phyloP scores from a whole-genome alignment of 192 early-diverging fungal genomes.

The Ambispora gerdemannii region DNA sequence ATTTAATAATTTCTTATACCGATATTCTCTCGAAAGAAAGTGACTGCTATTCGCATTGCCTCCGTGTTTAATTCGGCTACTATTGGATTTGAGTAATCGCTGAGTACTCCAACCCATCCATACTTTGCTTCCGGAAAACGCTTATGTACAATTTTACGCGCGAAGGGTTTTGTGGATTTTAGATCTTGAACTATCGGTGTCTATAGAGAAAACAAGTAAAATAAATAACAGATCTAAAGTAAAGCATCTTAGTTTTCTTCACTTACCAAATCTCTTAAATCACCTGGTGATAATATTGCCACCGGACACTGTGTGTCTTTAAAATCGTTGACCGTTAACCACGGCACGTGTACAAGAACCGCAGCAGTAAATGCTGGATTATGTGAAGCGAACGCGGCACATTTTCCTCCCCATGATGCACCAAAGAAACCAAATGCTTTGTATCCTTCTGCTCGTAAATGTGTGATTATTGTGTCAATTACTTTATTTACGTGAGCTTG shows the following conservation, averaged over 20 bases:
- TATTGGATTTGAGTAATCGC: not conserved
- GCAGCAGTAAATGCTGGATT: not conserved
- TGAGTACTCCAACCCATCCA: not conserved
- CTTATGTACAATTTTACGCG: not conserved
- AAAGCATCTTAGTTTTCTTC: not conserved
- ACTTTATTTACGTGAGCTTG: not conserved
- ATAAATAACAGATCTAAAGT: not conserved
- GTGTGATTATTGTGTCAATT: not conserved
- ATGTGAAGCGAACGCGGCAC: not conserved
- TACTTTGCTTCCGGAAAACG: not conserved
- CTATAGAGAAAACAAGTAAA: not conserved
- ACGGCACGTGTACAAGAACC: not conserved
- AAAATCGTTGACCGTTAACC: not conserved
- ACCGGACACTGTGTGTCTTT: not conserved
- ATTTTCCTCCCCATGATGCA: not conserved
- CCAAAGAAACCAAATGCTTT: not conserved
- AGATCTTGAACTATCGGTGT: not conserved
- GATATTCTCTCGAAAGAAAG: not conserved
- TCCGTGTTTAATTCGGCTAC: not conserved
- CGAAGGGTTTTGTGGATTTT: not conserved
- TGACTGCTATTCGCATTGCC: not conserved
- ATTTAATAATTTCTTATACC: not conserved
- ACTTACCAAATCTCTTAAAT: not conserved
- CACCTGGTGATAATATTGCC: not conserved
- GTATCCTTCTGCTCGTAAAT: not conserved